Evolutionary conservation across 75 land plant genomes (phyloP).

Genomic region (Adiantum capillusveneris): DNA sequence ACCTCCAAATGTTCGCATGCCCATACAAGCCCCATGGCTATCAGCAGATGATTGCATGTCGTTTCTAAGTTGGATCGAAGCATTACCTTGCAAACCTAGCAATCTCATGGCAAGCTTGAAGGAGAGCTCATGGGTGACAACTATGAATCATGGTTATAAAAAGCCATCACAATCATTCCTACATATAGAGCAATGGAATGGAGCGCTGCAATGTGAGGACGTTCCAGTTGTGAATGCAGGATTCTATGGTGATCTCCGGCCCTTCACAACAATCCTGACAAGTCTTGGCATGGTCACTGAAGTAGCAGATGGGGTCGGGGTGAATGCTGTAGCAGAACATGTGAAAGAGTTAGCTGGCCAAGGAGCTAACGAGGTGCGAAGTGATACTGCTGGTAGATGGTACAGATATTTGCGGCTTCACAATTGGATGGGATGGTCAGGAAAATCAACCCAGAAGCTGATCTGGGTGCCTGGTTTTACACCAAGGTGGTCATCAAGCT

Average conservation of each 20-base stretch:
- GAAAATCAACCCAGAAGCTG: no score
- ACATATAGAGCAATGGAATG: not conserved
- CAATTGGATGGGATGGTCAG: not conserved
- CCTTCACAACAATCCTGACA: not conserved
- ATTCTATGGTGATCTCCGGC: slow-evolving; percentile 5
- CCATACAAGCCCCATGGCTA: not conserved
- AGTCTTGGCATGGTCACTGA: not conserved
- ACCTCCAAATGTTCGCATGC: slow-evolving; percentile 5
- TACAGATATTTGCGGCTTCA: not conserved
- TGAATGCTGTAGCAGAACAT: not conserved
- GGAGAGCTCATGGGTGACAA: not conserved
- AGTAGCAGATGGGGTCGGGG: not conserved
- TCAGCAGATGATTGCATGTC: not conserved
- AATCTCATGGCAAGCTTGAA: not conserved
- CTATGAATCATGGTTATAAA: not conserved
- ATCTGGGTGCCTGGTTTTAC: slow-evolving; percentile 5
- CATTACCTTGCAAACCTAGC: not conserved
- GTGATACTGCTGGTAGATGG: not conserved
- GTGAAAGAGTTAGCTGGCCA: not conserved
- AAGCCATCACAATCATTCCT: not conserved
- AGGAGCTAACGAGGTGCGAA: not conserved
- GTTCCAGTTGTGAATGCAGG: slow-evolving; percentile 2
- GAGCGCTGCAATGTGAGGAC: not conserved
- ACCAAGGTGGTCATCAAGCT: not conserved
- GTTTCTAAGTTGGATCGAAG: not conserved